phyloP scores from a whole-genome alignment of 2,329 filamentous ascomycete species.

The Xylariaceae sp. region DNA sequence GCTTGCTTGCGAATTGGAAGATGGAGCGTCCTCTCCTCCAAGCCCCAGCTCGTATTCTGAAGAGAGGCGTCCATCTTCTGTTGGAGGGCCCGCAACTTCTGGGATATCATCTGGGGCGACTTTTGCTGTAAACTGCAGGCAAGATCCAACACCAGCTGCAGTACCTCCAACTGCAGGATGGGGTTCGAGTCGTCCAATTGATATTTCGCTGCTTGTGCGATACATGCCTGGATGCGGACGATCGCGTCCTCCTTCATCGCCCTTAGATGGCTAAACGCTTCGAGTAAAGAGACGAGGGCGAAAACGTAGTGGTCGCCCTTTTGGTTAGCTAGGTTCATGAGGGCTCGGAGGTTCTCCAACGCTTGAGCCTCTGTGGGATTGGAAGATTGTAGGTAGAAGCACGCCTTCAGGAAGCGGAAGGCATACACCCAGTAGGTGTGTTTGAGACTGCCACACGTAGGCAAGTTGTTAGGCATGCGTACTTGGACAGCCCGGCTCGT shows the following conservation, averaged over 20 bases:
- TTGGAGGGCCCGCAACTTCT: constrained; percentile 60
- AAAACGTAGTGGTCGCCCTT: constrained; percentile 59
- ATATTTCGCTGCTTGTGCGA: constrained; percentile 67
- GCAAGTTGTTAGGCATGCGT: no score
- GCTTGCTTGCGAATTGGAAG: constrained; percentile 51
- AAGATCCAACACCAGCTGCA: constrained; percentile 65
- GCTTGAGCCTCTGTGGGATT: constrained; percentile 57
- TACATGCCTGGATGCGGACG: constrained; percentile 65
- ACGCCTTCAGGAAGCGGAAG: constrained; percentile 67
- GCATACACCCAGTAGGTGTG: constrained; percentile 71
- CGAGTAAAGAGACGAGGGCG: constrained; percentile 60
- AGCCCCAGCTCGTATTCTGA: constrained; percentile 39
- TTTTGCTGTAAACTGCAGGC: constrained; percentile 63
- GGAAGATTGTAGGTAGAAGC: constrained; percentile 59
- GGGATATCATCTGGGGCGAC: constrained; percentile 47
- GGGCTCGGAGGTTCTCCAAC: constrained; percentile 63
- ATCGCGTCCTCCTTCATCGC: constrained; percentile 58
- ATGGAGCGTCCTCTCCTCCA: constrained; percentile 43
- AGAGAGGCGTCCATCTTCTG: constrained; percentile 53
- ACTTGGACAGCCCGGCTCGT: no score
- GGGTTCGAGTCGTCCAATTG: constrained; percentile 60
- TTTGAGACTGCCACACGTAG: constrained; percentile 48
- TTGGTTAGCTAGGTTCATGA: constrained; percentile 53
- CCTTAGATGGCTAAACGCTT: constrained; percentile 64
- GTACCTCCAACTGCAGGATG: constrained; percentile 60